These are phyloP conservation scores for Cyberlindnera bimundalis DNA, from an alignment of 805 yeast genomes.

Conservation along the genomic window DNA sequence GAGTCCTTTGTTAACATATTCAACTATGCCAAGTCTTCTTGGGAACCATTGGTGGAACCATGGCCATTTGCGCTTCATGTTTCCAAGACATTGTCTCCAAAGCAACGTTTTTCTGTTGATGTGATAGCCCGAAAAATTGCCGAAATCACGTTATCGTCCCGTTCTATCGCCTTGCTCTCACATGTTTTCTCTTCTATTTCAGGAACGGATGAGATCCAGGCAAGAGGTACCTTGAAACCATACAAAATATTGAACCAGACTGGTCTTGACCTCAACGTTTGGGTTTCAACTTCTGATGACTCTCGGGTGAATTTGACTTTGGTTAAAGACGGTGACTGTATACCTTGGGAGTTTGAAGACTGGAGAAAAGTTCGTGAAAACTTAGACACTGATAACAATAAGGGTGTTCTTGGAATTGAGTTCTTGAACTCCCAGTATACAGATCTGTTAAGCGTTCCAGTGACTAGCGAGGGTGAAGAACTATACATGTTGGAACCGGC, in stretches of 20 bases:
- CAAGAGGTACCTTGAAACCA: constrained; percentile 80
- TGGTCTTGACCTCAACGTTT: constrained; percentile 74
- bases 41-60: constrained; percentile 94
- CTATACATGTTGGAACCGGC: constrained; percentile 66
- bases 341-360: constrained; percentile 92
- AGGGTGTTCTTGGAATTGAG: constrained; percentile 61
- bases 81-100: constrained; percentile 44
- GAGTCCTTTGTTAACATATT: constrained; percentile 71
- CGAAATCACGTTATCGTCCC: constrained; percentile 77
- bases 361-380: constrained; percentile 86
- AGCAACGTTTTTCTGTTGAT: constrained; percentile 54
- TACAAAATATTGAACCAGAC: constrained; percentile 80
- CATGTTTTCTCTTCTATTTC: constrained; percentile 60
- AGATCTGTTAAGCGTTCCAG: constrained; percentile 53
- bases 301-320: constrained; percentile 28
- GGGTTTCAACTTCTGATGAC: constrained; percentile 54
- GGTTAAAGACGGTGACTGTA: constrained; percentile 45
- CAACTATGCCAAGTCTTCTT: constrained; percentile 83
- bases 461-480: constrained; percentile 81
- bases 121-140: constrained; percentile 73
- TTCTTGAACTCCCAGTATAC: constrained; percentile 55
- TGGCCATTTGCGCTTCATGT: constrained; percentile 78
- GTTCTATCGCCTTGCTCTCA: constrained; percentile 73
- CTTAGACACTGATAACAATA: constrained; percentile 59
- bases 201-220: constrained; percentile 49